Evolutionary conservation across 371 early-diverging fungal species (phyloP).

Genomic region (Rhizopus delemar): DNA sequence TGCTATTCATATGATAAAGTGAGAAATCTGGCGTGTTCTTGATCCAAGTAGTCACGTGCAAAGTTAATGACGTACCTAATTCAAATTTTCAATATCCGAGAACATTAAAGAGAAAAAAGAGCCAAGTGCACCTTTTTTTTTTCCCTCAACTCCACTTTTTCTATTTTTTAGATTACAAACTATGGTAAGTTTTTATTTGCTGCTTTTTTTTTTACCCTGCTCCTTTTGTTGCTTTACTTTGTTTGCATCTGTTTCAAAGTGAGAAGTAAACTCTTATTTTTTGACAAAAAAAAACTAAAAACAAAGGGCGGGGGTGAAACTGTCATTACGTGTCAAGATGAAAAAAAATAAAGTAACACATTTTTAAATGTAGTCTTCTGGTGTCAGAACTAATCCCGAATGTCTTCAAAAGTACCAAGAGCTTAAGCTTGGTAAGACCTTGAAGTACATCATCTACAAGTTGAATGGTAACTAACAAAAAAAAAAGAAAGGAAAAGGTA

Average conservation of each 20-base stretch:
- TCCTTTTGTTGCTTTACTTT: too few species aligned
- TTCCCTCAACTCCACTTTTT: neutral
- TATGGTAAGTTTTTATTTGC: too few species aligned
- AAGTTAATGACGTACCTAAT: constrained; percentile 1
- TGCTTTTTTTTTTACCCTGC: too few species aligned
- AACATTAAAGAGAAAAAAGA: neutral
- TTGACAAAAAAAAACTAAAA: too few species aligned
- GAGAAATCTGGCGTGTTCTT: too few species aligned
- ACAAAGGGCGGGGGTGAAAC: neutral
- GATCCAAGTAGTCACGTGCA: constrained; percentile 1
- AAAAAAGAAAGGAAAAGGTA: too few species aligned
- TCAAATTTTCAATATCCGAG: neutral
- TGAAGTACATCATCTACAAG: constrained; percentile 80
- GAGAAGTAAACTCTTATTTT: too few species aligned
- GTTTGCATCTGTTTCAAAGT: too few species aligned
- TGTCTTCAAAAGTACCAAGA: constrained; percentile 69
- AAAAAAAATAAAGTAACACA: neutral
- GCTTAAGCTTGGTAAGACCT: constrained; percentile 73
- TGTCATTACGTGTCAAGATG: neutral
- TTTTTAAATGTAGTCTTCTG: constrained; percentile 52
- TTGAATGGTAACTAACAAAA: constrained; percentile 51
- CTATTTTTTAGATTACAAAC: neutral
- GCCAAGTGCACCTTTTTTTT: neutral
- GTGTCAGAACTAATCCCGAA: constrained; percentile 66
- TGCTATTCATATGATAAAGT: too few species aligned